Base-by-base conservation (phyloP, 2,329 filamentous ascomycete genomes). In the Talaromyces sp. region DNA sequence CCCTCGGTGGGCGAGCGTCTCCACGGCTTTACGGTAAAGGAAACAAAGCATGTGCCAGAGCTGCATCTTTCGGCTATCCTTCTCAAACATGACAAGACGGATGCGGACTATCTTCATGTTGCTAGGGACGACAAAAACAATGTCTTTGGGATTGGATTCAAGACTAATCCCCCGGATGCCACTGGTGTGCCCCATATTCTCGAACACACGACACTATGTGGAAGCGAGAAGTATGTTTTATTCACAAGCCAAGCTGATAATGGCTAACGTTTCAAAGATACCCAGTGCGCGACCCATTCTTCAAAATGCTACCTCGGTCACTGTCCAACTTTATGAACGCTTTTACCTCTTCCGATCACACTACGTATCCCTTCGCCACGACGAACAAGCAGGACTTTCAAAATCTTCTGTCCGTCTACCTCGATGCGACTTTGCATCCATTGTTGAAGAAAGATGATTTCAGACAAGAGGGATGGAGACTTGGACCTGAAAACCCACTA, bases 311-410 rank as follows among this genome's bases (percentile, higher is more conserved):
- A 31, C 95, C 95, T 24, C 88, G 95, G 71, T 97, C 95, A 5
- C 85, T 99, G n/a, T 97, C 95, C 69, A 99, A 98, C 79, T 99
- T 97, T 75, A 99, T 99, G 95, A 99, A 99, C 77, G 95, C 95
- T 67, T 97, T 98, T 76, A 99, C 95, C 48, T 93, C 93, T 31
- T 90, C 93, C 24, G 94, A 98, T 74, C 93, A 99, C 77, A 99
- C 95, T 11, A 96, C 92, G 70, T 99, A 99, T 75, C 95, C 95
- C 1, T 99, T 99, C 77, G 93, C 95, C 64, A 99, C 95, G 2
- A 99, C 95, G 27, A 99, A 99, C 73, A 84, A 87, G 22, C 92
- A 97, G 76, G 95, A 99, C 73, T 99, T 95, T 78, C 91, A 91
- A 78, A 99, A 99, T 74, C 85, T 99, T 60, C 90, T 98, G 85